Evolutionary conservation across 768 basidiomycete species (phyloP), one percentile per base, ranked within the genome.

Genomic region (Inosperma sp.): DNA sequence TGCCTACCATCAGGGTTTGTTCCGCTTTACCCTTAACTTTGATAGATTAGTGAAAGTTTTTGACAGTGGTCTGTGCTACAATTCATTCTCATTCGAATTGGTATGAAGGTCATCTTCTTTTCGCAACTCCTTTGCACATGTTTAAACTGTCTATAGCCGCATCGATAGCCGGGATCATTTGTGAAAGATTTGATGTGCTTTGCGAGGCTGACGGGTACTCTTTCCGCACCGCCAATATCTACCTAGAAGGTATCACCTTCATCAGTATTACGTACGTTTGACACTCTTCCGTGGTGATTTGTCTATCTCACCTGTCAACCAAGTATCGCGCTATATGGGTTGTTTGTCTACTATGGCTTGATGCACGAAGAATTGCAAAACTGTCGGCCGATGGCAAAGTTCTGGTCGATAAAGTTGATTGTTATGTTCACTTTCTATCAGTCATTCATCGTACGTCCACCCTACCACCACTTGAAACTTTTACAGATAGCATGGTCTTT

Each of bases 391-490:
- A 69, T 93, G 23, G 80, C 84, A 21, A 94, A 94, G 71, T 95
- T 95, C 65, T 62, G 94, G 54, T 71, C 81, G 3, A 93, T 95
- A 72, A 94, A 94, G 66, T 69, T 88, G 25, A 86, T 91, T 41
- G 86, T 92, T 36, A 83, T 92, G 80, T 82, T 87, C 64, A 92
- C 90, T 0, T 93, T 89, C 66, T 95, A 93, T 65, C 93, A 93
- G 60, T 74, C 78, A 1, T 86, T 91, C 59, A 66, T 89, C 44
- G 84, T 86, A 59, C 48, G 83, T 69, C 14, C 14, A 5, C 16
- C 21, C 19, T 17, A 35, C 41, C 27, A 23, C 25, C 10, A 19
- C 31, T n/a, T 37, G 16, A 10, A 37, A 48, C 43, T 35, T 34
- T 36, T 12, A 5, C 34, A n/a, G n/a, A n/a, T n/a, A n/a, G n/a